Evolutionary conservation across 192 early-diverging fungal species (phyloP), one percentile per base, ranked within the genome.

Genomic region (Coemansia sp.): DNA sequence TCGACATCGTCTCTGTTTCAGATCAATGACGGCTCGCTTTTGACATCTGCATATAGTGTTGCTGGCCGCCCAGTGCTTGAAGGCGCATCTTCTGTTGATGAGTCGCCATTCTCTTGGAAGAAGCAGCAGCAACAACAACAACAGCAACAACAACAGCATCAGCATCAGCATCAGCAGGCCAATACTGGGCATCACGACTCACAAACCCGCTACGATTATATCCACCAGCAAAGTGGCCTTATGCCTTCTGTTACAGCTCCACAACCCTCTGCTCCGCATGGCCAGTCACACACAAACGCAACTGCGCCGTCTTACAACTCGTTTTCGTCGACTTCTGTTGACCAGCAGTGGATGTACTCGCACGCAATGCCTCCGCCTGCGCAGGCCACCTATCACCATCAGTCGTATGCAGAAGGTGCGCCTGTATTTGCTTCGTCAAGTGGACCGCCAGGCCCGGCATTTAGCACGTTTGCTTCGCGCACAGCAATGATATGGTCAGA

Each of bases 401-500:
- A 45, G 42, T 14, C 42, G 2, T 45, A 45, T 11, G 42, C 42
- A 2, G 42, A 45, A 2, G 10, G 42, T 2, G 42, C 42, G 16
- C 16, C 42, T 45, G 42, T 2, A 14, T 11, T 45, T 45, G 42
- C 10, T 7, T 45, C 12, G 5, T 68, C 67, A 8, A 59, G 42
- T 34, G 36, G 31, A 5, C 45, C 34, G 38, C 57, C 45, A 22
- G 51, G 62, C 22, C 48, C 67, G 4, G 28, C 54, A 0, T 59
- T 73, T 16, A 60, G 60, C 34, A 31, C 76, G 45, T 69, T 79
- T 42, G 52, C 67, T 10, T 49, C 76, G 0, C 68, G 66, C 22
- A 68, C 64, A 1, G 58, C 49, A n/a, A 67, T 61, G 70, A 57
- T 79, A 28, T 79, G 76, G 76, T 28, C 64, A 8, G 76, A 73